Percentiles rank a stretch among this genome's conserved stretches.
Conservation (phyloP, 2,329 filamentous ascomycete species). For the Pseudogymnoascus verrucosus region DNA sequence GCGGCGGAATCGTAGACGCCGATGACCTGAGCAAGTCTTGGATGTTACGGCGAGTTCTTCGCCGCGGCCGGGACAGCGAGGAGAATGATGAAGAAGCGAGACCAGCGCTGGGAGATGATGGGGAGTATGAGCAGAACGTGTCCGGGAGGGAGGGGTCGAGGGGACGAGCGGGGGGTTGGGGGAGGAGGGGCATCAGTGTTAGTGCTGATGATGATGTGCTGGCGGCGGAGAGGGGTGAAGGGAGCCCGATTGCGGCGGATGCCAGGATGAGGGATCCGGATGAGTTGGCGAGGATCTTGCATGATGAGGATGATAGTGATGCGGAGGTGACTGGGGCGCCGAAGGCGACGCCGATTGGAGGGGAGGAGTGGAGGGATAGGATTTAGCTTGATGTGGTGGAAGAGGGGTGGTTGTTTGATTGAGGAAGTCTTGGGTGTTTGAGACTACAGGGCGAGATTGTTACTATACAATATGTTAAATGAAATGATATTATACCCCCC, state of each 20-base stretch:
- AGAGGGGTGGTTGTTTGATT: background rate
- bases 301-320: constrained; percentile 43
- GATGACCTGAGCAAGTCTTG: constrained; percentile 83
- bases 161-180: constrained; percentile 38
- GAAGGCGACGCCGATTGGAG: background rate
- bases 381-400: background rate
- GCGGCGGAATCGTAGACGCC: constrained; percentile 79
- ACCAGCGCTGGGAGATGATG: constrained; percentile 20
- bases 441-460: background rate
- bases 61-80: constrained; percentile 34
- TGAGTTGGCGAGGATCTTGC: constrained; percentile 52
- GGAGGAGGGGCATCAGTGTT: constrained; percentile 56
- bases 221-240: constrained; percentile 42
- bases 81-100: constrained; percentile 18
- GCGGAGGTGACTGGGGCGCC: constrained; percentile 8
- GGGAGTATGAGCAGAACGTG: constrained; percentile 15
- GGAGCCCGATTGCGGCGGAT: constrained; percentile 40
- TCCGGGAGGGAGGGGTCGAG: background rate
- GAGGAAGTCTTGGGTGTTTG: background rate
- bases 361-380: constrained; percentile 3
- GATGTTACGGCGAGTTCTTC: constrained; percentile 72
- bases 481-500: background rate
- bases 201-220: constrained; percentile 56
- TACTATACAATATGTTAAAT: background rate
- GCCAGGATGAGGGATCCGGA: constrained; percentile 61